Base-by-base conservation (phyloP, 75 land plant genomes). In the Larix kaempferi region DNA sequence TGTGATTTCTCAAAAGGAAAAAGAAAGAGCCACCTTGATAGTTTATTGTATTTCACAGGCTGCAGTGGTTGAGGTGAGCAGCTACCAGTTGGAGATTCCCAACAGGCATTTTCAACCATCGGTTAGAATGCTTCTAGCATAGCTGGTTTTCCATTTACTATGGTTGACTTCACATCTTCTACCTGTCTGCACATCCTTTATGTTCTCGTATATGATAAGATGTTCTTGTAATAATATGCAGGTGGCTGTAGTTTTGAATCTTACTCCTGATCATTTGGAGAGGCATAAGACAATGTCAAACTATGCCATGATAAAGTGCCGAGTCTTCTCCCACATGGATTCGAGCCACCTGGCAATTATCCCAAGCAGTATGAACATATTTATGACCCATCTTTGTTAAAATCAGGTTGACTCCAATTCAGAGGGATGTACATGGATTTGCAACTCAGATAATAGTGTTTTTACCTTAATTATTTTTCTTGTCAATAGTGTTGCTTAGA, bases 21-120 rank as follows among this genome's bases (percentile, higher is more conserved):
- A n/a, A 33, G 19, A 44, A 39, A 37, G 49, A 41, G 49, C 73
- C 41, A 10, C 23, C 73, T 35, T 41, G 54, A 69, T 19, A 10
- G 49, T 69, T 69, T 67, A 33, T 69, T 69, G 11, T 21, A 41
- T 21, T 73, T 41, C 14, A 4, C 81, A 91, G 93, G 91, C 80
- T 79, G 91, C 89, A 22, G 89, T 91, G 27, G 87, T 91, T 78
- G 93, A 91, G 80, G 91, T 91, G 69, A 91, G 93, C 87, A 91
- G 93, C 69, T 91, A 91, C 64, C 91, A 89, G 74, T n/a, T 91
- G 93, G 93, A 91, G 67, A 89, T 91, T 74, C 86, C 81, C 14
- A 80, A 75, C 67, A 83, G 72, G 21, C 52, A 78, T 63, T 86
- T 86, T 56, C 74, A 58, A 37, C 85, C 88, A 54, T 83, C 85